A percentile compares a stretch with the other conserved stretches of the same genome.
Conservation (phyloP, 345 rosid genomes). For the Turritis glabra region DNA sequence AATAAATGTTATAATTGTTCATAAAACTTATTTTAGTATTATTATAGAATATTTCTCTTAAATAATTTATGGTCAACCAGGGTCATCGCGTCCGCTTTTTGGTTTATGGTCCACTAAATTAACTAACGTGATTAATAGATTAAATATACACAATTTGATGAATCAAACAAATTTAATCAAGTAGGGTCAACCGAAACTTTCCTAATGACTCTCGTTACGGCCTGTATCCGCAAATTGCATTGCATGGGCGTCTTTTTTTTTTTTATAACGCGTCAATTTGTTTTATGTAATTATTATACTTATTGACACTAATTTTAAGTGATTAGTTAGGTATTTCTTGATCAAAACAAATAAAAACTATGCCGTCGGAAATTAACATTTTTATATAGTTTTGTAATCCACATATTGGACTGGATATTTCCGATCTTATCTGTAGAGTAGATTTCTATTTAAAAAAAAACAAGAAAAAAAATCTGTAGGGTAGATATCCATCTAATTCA, state of each 20-base stretch:
- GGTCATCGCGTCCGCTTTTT: constrained; percentile 6
- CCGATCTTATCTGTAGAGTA: constrained; percentile 14
- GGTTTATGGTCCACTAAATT: neutral
- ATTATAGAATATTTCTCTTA: no score
- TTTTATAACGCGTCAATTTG: neutral
- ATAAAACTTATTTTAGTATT: no score
- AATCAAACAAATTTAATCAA: constrained; percentile 13
- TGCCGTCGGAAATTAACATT: neutral
- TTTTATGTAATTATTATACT: neutral
- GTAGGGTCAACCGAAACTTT: constrained; percentile 27
- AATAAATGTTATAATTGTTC: no score
- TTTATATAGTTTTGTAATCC: neutral
- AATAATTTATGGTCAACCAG: constrained; percentile 25
- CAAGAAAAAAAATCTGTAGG: no score
- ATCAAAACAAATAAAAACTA: neutral
- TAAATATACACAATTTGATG: constrained; percentile 20
- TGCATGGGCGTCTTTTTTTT: constrained; percentile 21
- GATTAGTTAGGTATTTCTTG: neutral
- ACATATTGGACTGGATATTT: neutral
- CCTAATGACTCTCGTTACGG: constrained; percentile 23
- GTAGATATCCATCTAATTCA: constrained; percentile 21
- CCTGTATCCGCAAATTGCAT: constrained; percentile 24
- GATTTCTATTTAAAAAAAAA: constrained; percentile 18
- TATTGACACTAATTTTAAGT: neutral
- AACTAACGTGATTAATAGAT: neutral